phyloP scores from a whole-genome alignment of 2,329 filamentous ascomycete genomes.

The Capronia epimyces region DNA sequence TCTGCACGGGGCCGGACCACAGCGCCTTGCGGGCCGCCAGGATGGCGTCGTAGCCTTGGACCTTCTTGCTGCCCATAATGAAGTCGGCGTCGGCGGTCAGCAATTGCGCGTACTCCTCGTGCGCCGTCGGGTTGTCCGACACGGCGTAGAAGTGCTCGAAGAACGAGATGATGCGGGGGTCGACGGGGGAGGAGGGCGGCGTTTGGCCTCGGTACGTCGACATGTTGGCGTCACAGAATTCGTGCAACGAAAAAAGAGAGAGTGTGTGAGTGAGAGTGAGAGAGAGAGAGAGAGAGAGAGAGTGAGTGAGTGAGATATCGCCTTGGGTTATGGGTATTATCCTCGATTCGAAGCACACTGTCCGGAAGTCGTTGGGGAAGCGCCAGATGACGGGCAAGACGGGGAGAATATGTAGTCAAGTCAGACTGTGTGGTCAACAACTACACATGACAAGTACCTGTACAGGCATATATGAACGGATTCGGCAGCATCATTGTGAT shows the following conservation, averaged over 20 bases:
- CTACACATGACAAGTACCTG: too few species aligned
- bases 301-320: too few species aligned
- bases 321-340: too few species aligned
- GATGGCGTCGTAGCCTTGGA: constrained; percentile 46
- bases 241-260: neutral
- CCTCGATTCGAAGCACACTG: too few species aligned
- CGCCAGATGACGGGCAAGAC: neutral
- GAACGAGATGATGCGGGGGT: constrained; percentile 25
- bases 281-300: too few species aligned
- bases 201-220: constrained; percentile 23
- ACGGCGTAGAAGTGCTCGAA: constrained; percentile 30
- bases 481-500: neutral
- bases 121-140: constrained; percentile 39
- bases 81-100: constrained; percentile 48
- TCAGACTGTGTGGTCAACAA: too few species aligned
- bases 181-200: constrained; percentile 9
- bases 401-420: too few species aligned
- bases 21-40: constrained; percentile 47
- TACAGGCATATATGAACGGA: too few species aligned
- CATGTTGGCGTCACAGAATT: neutral
- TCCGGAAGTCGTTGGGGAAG: too few species aligned
- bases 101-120: constrained; percentile 45
- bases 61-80: constrained; percentile 49
- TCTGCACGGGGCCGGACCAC: constrained; percentile 48
- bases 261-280: too few species aligned